phyloP scores from a whole-genome alignment of 1,284 basidiomycete species.

The Puccinia novopanici region DNA sequence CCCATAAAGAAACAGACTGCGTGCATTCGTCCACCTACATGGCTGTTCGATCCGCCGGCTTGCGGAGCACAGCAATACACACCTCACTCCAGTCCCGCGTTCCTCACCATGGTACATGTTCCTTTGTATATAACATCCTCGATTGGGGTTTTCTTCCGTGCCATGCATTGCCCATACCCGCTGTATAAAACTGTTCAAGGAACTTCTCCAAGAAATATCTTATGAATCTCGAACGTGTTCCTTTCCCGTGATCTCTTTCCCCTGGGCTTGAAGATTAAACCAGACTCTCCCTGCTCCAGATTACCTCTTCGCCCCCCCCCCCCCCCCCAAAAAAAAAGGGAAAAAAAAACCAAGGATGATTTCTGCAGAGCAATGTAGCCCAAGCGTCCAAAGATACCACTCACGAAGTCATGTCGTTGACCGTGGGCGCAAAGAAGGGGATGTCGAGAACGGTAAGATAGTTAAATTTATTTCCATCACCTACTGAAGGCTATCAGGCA shows the following conservation, averaged over 20 bases:
- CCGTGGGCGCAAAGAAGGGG: not conserved
- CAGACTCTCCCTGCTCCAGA: not conserved
- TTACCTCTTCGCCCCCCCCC: not conserved
- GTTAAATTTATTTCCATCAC: not conserved
- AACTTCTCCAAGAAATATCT: not conserved
- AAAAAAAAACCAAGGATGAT: not conserved
- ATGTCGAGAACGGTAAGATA: slow-evolving; percentile 11
- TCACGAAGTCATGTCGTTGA: not conserved
- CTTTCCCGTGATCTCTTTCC: not conserved
- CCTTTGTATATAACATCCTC: not conserved
- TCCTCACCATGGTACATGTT: not conserved
- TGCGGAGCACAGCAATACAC: slow-evolving; percentile 12
- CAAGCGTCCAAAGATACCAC: not conserved
- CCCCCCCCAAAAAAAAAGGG: not conserved
- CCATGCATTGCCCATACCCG: not conserved
- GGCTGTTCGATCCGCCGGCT: not conserved
- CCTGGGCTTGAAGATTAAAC: not conserved
- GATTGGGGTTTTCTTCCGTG: not conserved
- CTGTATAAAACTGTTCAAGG: not conserved
- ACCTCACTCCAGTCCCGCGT: not conserved
- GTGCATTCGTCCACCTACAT: not conserved
- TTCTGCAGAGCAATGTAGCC: not conserved
- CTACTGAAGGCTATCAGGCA: no score
- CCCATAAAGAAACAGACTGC: not conserved
- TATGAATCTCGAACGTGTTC: not conserved